These are phyloP conservation scores for Medicago lupulina DNA, from an alignment of 306 rosid species.

Conservation along the genomic window DNA sequence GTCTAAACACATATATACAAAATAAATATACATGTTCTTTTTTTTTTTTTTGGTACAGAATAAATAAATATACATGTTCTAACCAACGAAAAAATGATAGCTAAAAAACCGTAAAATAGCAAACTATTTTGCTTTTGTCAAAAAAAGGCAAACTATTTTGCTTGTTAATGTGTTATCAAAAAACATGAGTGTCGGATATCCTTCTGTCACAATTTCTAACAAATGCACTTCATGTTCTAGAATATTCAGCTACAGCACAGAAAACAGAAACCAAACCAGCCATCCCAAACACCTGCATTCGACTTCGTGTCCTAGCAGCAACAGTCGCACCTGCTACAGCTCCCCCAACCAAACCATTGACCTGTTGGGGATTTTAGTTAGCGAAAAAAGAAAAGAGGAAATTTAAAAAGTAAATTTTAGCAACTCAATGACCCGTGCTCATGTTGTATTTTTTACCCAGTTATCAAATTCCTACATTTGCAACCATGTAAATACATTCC, in stretches of 20 bases:
- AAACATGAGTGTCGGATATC: constrained; percentile 6
- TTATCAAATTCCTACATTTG: constrained; percentile 16
- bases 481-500: constrained; percentile 27
- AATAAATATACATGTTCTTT: neutral
- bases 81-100: neutral
- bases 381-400: neutral
- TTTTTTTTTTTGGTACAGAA: no score
- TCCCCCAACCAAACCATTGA: constrained; percentile 82
- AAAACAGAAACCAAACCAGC: constrained; percentile 69
- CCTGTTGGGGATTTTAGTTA: constrained; percentile 48
- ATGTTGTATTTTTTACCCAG: neutral
- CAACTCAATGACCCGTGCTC: constrained; percentile 16
- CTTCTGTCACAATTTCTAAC: constrained; percentile 15
- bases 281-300: constrained; percentile 65
- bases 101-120: neutral
- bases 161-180: neutral
- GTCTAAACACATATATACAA: neutral
- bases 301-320: constrained; percentile 71
- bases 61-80: neutral
- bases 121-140: no score
- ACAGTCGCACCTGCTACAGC: constrained; percentile 77
- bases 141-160: neutral
- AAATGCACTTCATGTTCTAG: constrained; percentile 48
- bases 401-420: constrained; percentile 18
- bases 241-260: constrained; percentile 69